Evolutionary conservation across 805 yeast genomes (phyloP), one percentile per base, ranked within the genome.

Genomic region (Maudiozyma barnettii): DNA sequence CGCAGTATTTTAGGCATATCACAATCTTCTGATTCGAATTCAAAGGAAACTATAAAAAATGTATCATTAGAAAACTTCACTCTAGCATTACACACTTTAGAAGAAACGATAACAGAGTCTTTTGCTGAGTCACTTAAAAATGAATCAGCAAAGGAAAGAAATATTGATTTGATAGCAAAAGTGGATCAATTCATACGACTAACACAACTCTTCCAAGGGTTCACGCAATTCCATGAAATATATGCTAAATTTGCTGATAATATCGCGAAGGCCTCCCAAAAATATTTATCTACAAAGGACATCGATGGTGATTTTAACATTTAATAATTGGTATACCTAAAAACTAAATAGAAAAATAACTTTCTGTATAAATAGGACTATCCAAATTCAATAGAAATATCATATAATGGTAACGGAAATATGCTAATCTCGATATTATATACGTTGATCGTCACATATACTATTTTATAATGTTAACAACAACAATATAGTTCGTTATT

Each of bases 181-280:
- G 66, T 78, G 18, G 72, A 76, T 35, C 69, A 72, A 26, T 66
- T 83, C 59, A 65, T 70, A 20, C 70, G 69, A 5, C 55, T 81
- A 45, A 63, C 69, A 42, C 80, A 81, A 0, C 61, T 81, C 16
- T 81, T 83, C 56, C 71, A 72, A 52, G 75, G 73, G 18, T 59
- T 82, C 42, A 64, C 72, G 2, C 68, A 70, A 26, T 83, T 81
- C 58, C 68, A 75, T 45, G 67, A 75, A 0, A 58, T 67, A 1
- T 83, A 78, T 55, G 59, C 67, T n/a, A 69, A 66, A 20, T 81
- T 81, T 58, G 70, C 71, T 1, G 63, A 63, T n/a, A 66, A 63
- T 20, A 58, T 80, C 10, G 64, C 65, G 40, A 54, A 49, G 8
- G 70, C 68, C 54, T 67, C 64, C 45, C 69, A 66, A 42, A 49